phyloP scores from a whole-genome alignment of 2,329 filamentous ascomycete genomes.

The Aspergillus nomiae region DNA sequence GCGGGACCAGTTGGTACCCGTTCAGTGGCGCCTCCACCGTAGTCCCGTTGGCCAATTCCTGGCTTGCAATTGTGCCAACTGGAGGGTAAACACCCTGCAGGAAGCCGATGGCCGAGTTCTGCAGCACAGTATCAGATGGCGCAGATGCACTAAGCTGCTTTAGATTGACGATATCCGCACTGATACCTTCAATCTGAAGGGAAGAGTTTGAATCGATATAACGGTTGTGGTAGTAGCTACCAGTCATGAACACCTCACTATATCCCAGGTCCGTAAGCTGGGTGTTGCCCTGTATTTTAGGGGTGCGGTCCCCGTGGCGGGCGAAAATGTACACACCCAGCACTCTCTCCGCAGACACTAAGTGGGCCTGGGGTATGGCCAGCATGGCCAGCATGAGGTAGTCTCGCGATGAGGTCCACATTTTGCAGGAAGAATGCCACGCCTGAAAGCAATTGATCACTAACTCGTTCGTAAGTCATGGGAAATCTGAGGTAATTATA shows the following conservation, averaged over 20 bases:
- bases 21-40: conserved; percentile 66
- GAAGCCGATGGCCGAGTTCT: conserved; percentile 75
- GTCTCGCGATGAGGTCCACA: neutral
- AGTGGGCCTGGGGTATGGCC: neutral
- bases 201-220: conserved; percentile 66
- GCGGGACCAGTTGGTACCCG: conserved; percentile 81
- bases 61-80: conserved; percentile 55
- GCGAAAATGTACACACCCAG: neutral
- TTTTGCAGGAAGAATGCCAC: neutral
- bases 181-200: conserved; percentile 65
- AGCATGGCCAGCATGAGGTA: neutral
- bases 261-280: neutral
- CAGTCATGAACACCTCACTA: neutral
- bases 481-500: neutral
- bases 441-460: neutral
- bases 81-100: conserved; percentile 88
- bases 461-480: neutral
- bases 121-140: conserved; percentile 72
- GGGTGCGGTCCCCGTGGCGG: neutral
- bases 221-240: conserved; percentile 64
- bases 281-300: neutral
- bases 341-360: neutral
- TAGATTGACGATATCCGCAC: conserved; percentile 63
- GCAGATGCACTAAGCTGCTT: conserved; percentile 71
- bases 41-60: conserved; percentile 71